Base-by-base conservation (phyloP, 306 rosid genomes). In the Medicago truncatula region DNA sequence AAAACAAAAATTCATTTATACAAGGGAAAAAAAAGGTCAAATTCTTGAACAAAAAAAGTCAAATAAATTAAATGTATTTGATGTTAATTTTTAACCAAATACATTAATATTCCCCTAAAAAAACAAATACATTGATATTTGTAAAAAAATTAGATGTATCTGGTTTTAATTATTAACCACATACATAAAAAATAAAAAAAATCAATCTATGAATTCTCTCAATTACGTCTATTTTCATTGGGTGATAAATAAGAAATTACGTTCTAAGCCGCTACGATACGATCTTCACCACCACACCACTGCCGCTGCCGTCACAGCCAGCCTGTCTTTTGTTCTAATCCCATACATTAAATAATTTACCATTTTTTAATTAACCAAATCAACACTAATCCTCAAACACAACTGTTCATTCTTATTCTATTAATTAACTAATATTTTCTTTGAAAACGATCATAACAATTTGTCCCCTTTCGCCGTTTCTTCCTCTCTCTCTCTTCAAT, bases 381-480 rank as follows among this genome's bases (percentile, higher is more conserved):
- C 17, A 59, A 39, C 53, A 25, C 67, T 39, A 47, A 74, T 57
- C 41, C 39, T 62, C 52, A 68, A 68, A 70, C 41, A 50, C 38
- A 70, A 78, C 53, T 71, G 21, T 65, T 46, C 25, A 7, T 20
- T 9, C 23, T 54, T 4, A 18, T 54, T 54, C 60, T 52, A 52
- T 52, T 52, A 52, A 63, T 46, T 67, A 60, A 57, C 47, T 72
- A 80, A 34, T 50, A 67, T 67, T 23, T 9, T 54, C 18, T 15
- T 62, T 54, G 73, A 80, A 64, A 68, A 80, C 67, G 61, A 88
- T 84, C 53, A 78, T 39, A 57, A 9, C 69, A 39, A 81, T 80
- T 89, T 85, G 88, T 81, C 92, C 68, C 70, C 0, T 88, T 88
- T 89, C 93, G 71, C 78, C 86, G 87, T 83, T 73, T 59, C 80